Evolutionary conservation across 495 filamentous ascomycete species (phyloP).

Genomic region (Lophium mytilinum): DNA sequence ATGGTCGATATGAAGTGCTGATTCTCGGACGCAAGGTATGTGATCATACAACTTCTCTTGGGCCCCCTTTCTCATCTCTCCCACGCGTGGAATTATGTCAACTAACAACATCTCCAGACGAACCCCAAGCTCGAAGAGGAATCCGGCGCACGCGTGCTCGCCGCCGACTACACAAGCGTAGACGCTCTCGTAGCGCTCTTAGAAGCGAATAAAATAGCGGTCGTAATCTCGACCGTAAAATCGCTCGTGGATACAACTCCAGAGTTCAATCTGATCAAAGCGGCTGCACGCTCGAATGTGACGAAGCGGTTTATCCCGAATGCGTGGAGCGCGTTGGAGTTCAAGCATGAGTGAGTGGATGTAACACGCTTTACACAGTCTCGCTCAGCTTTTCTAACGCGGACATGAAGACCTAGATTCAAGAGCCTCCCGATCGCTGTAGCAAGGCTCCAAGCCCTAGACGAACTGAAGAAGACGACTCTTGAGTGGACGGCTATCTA

Average conservation of each 20-base stretch:
- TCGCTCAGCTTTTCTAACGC: not conserved
- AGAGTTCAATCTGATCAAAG: constrained; percentile 2
- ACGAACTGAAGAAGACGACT: not conserved
- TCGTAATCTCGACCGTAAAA: constrained; percentile 3
- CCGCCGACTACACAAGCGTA: not conserved
- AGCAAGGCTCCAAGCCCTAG: too few species aligned
- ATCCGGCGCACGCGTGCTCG: not conserved
- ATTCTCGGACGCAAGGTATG: constrained; percentile 1
- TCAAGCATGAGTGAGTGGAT: not conserved
- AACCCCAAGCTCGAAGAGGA: not conserved
- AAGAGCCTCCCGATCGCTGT: not conserved
- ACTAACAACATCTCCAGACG: not conserved
- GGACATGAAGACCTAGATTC: not conserved
- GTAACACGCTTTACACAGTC: not conserved
- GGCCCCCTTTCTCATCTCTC: not conserved
- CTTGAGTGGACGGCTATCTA: constrained; percentile 9
- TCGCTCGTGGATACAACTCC: not conserved
- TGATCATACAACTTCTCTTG: not conserved
- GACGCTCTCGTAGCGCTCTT: constrained; percentile 4
- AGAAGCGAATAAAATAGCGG: constrained; percentile 1
- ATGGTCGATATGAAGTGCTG: not conserved
- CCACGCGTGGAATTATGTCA: too few species aligned
- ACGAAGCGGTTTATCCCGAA: constrained; percentile 8
- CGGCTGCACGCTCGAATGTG: not conserved
- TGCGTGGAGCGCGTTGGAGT: constrained; percentile 1